Base-by-base conservation (phyloP, 208 protist genomes). In the Angomonas deanei region DNA sequence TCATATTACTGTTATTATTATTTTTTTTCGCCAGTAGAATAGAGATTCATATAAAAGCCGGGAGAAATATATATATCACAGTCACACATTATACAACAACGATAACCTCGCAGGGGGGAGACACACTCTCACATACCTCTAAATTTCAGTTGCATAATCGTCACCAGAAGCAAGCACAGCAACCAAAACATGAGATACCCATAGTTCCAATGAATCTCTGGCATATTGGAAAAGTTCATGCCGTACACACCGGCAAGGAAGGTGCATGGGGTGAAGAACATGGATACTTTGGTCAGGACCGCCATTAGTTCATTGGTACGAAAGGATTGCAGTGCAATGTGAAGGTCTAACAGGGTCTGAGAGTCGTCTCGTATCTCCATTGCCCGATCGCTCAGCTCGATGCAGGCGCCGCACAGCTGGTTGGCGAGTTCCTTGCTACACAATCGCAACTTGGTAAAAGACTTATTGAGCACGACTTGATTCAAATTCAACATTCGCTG, bases 161-260 rank as follows among this genome's bases (percentile, higher is more conserved):
- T 32, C 19, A 84, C 76, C 11, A 86, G 23, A 21, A 81, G 34
- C 17, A 74, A 15, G 64, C 84, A 94, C 64, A 80, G 36, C 26
- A 74, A 19, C 84, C 88, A 94, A 47, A 86, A 94, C 38, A 64
- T 83, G 15, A 59, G 48, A 66, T 94, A 94, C 24, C 82, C 84
- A 46, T 82, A 90, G 4, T 56, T 36, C 83, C 74, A 93, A 31
- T 69, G 61, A 38, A 93, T 71, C 73, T 93, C 83, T 2, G 88
- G 88, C 10, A 94, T 82, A 73, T 87, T 67, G 15, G 70, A 38
- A 62, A 94, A 93, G 73, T 96, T 96, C 91, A 94, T 96, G 15
- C 91, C 91, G 70, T 93, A 96, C 50, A 96, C 84, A 13, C 82
- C 85, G 4, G 91, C 84, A 17, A 96, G 34, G 48, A 96, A 96